Percentiles rank a stretch among this genome's conserved stretches.
phyloP scores from a whole-genome alignment of 2,329 filamentous ascomycete genomes.

The Neurospora sp. region DNA sequence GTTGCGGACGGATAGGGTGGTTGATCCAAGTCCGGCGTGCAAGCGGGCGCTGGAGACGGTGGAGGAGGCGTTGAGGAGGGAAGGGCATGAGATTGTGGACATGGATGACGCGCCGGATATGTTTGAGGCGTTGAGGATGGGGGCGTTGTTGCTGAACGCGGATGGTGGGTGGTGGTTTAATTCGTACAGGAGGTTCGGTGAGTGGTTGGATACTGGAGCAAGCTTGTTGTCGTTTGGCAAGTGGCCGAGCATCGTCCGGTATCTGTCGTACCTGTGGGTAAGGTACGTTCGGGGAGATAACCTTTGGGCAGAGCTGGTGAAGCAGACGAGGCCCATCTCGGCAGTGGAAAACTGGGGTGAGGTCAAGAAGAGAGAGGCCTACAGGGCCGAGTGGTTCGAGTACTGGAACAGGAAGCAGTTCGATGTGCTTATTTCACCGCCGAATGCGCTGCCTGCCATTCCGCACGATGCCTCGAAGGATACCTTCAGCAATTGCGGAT shows the following conservation, averaged over 20 bases:
- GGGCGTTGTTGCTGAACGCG: constrained; percentile 69
- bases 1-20: constrained; percentile 69
- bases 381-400: constrained; percentile 67
- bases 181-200: constrained; percentile 64
- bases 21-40: constrained; percentile 80
- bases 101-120: constrained; percentile 52
- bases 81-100: constrained; percentile 66
- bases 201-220: constrained; percentile 71
- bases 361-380: constrained; percentile 65
- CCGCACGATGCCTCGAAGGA: constrained; percentile 81
- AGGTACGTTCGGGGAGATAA: constrained; percentile 67
- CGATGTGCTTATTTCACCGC: constrained; percentile 75
- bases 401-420: constrained; percentile 70
- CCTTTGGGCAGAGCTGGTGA: constrained; percentile 69
- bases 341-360: constrained; percentile 76
- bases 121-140: constrained; percentile 66
- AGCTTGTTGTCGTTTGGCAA: constrained; percentile 54
- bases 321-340: constrained; percentile 62
- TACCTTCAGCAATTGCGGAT: constrained; percentile 77
- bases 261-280: constrained; percentile 83
- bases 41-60: constrained; percentile 62
- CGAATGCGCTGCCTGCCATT: constrained; percentile 81
- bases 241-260: constrained; percentile 65
- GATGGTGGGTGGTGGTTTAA: constrained; percentile 76
- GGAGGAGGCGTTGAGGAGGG: constrained; percentile 54